Evolutionary conservation across 768 basidiomycete genomes (phyloP), one percentile per base, ranked within the genome.

Genomic region (Polyporus arcularius): DNA sequence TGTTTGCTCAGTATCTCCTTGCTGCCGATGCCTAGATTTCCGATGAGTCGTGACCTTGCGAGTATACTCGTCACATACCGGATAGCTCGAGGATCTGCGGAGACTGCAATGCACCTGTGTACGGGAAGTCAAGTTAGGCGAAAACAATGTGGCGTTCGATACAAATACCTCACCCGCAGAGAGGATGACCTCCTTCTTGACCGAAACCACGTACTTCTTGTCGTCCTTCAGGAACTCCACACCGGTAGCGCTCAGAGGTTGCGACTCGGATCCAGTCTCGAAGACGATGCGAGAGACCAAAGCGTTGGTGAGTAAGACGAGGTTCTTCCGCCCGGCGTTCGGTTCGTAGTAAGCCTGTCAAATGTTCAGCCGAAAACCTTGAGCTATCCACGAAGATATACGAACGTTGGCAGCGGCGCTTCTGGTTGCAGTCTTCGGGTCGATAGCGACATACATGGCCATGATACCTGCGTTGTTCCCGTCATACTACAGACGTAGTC

Each of bases 51-150:
- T 30, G 16, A 7, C 8, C 3, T 9, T 35, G 28, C n/a, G 26
- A 43, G 40, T 30, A 30, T 28, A 35, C 15, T 18, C 28, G 16
- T 16, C 9, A 30, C 46, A 7, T 18, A 50, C 58, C 58, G 14
- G 58, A 59, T 6, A 59, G 52, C 46, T 59, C 58, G 4, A 59
- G 28, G 7, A 59, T 5, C 32, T 59, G 58, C 10, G 58, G 51
- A 14, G 58, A 32, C 21, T 59, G 50, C 30, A 53, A 35, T 18
- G 51, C 11, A 4, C 58, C 58, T 51, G 48, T 18, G 16, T 1
- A 11, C 5, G 9, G 16, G 10, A 3, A 12, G 6, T 15, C 26
- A 38, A 4, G n/a, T 26, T n/a, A 35, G 32, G 3, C 11, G 5
- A 42, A 15, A n/a, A 21, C 53, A 54, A 26, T n/a, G 48, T 3